These are phyloP conservation scores for Pluteus cervinus DNA, from an alignment of 768 basidiomycete species.

Conservation along the genomic window DNA sequence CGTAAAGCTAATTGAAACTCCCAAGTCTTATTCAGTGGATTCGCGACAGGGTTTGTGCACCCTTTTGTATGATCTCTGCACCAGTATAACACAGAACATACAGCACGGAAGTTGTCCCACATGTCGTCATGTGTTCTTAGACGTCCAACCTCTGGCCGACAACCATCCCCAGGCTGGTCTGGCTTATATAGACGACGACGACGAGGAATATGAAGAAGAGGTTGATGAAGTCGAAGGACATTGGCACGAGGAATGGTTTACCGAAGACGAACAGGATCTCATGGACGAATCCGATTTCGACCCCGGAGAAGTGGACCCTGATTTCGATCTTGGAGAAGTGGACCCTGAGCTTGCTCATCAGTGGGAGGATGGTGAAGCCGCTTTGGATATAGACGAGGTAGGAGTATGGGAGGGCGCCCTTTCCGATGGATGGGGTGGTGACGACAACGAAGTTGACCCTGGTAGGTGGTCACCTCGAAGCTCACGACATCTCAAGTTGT, in stretches of 20 bases:
- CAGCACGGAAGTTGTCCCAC: conserved; percentile 72
- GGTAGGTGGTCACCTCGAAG: conserved; percentile 13
- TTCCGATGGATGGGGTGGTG: too few species aligned
- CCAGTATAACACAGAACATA: conserved; percentile 4
- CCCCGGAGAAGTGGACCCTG: conserved; percentile 33
- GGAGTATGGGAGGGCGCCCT: too few species aligned
- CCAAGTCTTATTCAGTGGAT: conserved; percentile 65
- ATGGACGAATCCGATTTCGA: conserved; percentile 32
- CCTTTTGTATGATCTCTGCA: neutral
- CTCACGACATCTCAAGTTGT: conserved; percentile 4
- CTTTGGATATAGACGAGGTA: too few species aligned
- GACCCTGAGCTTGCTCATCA: too few species aligned
- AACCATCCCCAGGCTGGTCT: too few species aligned
- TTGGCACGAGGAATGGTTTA: too few species aligned
- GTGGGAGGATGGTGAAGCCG: too few species aligned
- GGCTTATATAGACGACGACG: too few species aligned
- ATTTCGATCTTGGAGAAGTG: conserved; percentile 20
- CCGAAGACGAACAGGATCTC: too few species aligned
- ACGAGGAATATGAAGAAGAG: conserved; percentile 42
- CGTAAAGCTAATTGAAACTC: neutral
- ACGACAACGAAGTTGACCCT: conserved; percentile 8
- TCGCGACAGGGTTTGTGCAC: conserved; percentile 36
- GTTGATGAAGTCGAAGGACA: conserved; percentile 44
- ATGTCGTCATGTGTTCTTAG: conserved; percentile 55
- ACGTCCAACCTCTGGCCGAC: conserved; percentile 43